phyloP scores from a whole-genome alignment of 371 early-diverging fungal genomes.

The Syncephalastrum monosporum region DNA sequence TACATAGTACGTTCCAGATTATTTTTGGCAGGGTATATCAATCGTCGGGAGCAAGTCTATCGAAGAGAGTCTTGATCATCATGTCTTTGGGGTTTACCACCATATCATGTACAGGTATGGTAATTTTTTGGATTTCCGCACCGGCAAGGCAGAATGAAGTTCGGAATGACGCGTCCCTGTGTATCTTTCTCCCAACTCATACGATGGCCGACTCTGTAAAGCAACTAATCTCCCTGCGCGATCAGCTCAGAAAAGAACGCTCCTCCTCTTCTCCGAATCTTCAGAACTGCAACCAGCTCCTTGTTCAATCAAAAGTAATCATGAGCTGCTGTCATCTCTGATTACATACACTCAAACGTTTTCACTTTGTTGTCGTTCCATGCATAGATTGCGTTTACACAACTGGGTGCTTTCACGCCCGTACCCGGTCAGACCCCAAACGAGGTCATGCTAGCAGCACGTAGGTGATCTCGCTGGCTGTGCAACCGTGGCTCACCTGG shows the following conservation, averaged over 20 bases:
- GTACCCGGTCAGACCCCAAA: constrained; percentile 57
- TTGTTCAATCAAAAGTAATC: constrained; percentile 79
- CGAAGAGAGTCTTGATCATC: background rate
- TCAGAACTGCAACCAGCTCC: constrained; percentile 65
- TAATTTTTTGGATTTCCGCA: background rate
- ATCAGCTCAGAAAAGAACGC: constrained; percentile 65
- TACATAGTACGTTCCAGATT: too few species aligned
- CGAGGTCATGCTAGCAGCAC: constrained; percentile 66
- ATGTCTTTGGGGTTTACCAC: background rate
- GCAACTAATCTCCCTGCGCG: constrained; percentile 40
- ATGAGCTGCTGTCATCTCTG: background rate
- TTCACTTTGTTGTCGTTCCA: background rate
- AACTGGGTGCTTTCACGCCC: constrained; percentile 71
- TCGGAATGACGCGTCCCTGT: constrained; percentile 3
- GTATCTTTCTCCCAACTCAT: constrained; percentile 5
- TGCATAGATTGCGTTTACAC: constrained; percentile 69
- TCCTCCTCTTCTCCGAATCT: constrained; percentile 70
- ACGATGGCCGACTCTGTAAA: constrained; percentile 22
- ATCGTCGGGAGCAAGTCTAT: background rate
- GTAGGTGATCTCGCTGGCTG: constrained; percentile 42
- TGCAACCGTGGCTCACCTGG: background rate
- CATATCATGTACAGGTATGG: background rate
- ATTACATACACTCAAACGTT: background rate
- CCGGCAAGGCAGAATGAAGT: background rate
- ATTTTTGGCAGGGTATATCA: too few species aligned